These are phyloP conservation scores for Wickerhamomyces bovis DNA, from an alignment of 805 yeast genomes.

Conservation along the genomic window DNA sequence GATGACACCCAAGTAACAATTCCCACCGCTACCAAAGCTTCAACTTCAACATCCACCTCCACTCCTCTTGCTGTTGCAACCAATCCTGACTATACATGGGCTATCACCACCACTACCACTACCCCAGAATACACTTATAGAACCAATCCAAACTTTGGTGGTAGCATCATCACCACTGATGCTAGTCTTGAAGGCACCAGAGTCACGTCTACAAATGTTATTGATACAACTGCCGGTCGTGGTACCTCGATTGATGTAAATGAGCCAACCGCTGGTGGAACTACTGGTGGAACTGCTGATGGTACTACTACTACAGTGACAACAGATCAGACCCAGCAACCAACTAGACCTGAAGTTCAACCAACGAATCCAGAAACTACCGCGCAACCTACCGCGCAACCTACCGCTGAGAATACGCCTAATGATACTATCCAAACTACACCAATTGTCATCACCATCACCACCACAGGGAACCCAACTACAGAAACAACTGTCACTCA, in stretches of 20 bases:
- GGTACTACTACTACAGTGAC: neutral
- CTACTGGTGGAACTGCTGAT: neutral
- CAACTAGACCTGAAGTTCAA: no score
- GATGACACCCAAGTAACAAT: no score
- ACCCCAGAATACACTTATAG: slow-evolving; percentile 13
- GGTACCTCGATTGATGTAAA: neutral
- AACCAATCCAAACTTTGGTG: slow-evolving; percentile 16
- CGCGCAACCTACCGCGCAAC: neutral
- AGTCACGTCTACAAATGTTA: slow-evolving; percentile 13
- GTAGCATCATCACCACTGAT: slow-evolving; percentile 16
- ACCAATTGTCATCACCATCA: neutral
- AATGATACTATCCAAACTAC: neutral
- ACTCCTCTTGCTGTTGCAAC: neutral
- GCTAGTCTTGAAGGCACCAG: slow-evolving; percentile 11
- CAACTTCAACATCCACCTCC: no score
- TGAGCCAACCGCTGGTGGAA: neutral
- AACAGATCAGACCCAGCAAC: no score
- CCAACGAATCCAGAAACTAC: no score
- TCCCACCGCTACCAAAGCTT: no score
- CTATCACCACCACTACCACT: slow-evolving; percentile 2
- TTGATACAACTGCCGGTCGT: slow-evolving; percentile 5
- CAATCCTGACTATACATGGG: neutral
- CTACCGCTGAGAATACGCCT: neutral
- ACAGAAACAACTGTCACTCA: neutral
- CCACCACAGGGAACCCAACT: neutral